Conservation (phyloP, 306 rosid genomes). For the Hylodesmum podocarpum region DNA sequence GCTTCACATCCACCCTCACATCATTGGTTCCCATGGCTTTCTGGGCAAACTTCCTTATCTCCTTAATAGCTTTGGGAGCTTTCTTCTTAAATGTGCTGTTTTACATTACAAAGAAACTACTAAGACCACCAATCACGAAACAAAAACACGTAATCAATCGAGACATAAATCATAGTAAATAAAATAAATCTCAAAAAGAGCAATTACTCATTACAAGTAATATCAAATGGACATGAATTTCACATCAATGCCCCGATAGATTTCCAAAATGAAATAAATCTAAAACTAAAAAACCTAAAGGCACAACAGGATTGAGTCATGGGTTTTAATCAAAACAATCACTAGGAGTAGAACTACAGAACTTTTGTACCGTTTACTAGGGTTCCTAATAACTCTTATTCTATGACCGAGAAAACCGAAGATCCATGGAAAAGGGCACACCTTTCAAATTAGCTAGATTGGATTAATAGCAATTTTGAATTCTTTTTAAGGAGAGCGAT, state of each 20-base stretch:
- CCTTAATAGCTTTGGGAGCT: conserved; percentile 95
- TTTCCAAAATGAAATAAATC: neutral
- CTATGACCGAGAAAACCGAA: neutral
- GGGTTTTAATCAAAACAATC: neutral
- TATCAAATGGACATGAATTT: neutral
- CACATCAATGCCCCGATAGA: neutral
- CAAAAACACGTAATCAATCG: neutral
- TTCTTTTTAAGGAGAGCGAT: neutral
- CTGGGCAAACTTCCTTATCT: conserved; percentile 90
- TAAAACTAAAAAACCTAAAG: neutral
- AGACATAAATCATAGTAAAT: neutral
- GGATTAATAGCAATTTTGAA: neutral
- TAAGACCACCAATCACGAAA: neutral
- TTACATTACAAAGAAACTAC: neutral
- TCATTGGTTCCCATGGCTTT: conserved; percentile 92
- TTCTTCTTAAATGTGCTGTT: conserved; percentile 94
- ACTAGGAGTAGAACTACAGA: neutral
- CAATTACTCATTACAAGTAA: neutral
- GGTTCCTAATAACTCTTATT: neutral
- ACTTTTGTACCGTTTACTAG: neutral
- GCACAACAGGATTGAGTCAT: neutral
- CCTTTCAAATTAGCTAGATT: neutral
- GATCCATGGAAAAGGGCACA: neutral
- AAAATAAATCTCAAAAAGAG: neutral
- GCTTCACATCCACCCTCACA: conserved; percentile 90